Conservation (phyloP, 75 land plant species). For the Ceratopteris richardii region DNA sequence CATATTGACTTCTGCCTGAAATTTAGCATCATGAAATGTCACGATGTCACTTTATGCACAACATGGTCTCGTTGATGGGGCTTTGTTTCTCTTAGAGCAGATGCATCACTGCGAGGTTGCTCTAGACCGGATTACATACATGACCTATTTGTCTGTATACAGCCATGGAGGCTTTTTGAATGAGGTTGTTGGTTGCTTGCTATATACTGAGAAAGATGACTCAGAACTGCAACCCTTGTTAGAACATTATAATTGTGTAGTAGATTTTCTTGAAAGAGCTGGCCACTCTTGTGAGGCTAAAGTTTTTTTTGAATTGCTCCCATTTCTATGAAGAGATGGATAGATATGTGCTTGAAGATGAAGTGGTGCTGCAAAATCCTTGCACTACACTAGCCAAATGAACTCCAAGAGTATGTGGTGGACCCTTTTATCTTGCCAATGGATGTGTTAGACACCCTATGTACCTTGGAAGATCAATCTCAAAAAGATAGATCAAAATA, state of each 20-base stretch:
- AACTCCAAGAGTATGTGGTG: no score
- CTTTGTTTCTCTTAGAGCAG: slow-evolving; percentile 4
- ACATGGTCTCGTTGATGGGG: slow-evolving; percentile 10
- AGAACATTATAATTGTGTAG: slow-evolving; percentile 1
- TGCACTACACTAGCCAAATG: no score
- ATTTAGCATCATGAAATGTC: slow-evolving; percentile 16
- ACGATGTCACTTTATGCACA: slow-evolving; percentile 8
- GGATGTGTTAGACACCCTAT: no score
- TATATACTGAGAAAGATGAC: no score
- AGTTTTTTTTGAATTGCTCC: not conserved
- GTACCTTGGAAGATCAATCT: no score
- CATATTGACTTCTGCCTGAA: not conserved
- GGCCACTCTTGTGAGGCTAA: slow-evolving; percentile 4
- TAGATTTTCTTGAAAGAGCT: slow-evolving; percentile 1
- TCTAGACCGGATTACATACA: not conserved
- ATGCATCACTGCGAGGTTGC: slow-evolving; percentile 7
- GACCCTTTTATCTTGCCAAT: no score
- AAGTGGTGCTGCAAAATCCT: no score
- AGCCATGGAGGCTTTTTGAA: slow-evolving; percentile 20
- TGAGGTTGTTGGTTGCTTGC: not conserved
- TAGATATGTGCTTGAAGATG: no score
- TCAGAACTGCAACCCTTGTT: no score
- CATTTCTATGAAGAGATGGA: no score
- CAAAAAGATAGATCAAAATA: no score
- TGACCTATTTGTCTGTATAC: slow-evolving; percentile 1